phyloP scores from a whole-genome alignment of 176 grass and related monocot species.

The Oryza rufipogon region DNA sequence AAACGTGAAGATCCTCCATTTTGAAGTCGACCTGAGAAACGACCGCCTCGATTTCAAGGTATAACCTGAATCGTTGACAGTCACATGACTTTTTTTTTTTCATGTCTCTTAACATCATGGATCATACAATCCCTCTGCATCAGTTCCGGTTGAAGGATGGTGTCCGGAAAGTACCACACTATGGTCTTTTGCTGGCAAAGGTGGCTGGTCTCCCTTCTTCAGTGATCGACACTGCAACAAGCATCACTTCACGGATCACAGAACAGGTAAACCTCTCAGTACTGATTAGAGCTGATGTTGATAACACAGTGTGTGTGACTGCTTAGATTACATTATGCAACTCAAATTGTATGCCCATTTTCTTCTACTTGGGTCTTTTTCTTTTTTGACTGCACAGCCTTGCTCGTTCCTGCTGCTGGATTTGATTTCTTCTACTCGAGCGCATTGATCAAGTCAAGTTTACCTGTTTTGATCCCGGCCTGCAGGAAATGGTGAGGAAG shows the following conservation, averaged over 20 bases:
- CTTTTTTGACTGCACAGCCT: neutral
- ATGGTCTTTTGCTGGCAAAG: slow-evolving; percentile 86
- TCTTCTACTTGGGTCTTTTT: neutral
- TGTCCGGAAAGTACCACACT: slow-evolving; percentile 64
- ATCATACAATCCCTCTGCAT: neutral
- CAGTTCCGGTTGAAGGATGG: slow-evolving; percentile 88
- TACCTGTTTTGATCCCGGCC: neutral
- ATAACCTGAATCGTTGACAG: neutral
- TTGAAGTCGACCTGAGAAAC: slow-evolving; percentile 85
- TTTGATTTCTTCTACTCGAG: neutral
- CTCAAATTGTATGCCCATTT: neutral
- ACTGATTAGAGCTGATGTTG: neutral
- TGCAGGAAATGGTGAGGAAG: slow-evolving; percentile 83
- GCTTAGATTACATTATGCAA: neutral
- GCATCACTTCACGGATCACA: slow-evolving; percentile 75
- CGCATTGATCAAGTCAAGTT: neutral
- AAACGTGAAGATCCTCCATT: slow-evolving; percentile 96
- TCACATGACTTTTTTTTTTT: slow-evolving; percentile 17
- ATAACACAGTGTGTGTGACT: neutral
- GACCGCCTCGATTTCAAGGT: slow-evolving; percentile 95
- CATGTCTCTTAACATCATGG: slow-evolving; percentile 14
- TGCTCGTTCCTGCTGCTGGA: neutral
- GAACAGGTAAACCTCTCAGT: slow-evolving; percentile 60
- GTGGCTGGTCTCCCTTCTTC: slow-evolving; percentile 78
- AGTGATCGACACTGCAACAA: slow-evolving; percentile 66